Evolutionary conservation across 306 rosid species (phyloP).

Genomic region (Cicer arietinum): DNA sequence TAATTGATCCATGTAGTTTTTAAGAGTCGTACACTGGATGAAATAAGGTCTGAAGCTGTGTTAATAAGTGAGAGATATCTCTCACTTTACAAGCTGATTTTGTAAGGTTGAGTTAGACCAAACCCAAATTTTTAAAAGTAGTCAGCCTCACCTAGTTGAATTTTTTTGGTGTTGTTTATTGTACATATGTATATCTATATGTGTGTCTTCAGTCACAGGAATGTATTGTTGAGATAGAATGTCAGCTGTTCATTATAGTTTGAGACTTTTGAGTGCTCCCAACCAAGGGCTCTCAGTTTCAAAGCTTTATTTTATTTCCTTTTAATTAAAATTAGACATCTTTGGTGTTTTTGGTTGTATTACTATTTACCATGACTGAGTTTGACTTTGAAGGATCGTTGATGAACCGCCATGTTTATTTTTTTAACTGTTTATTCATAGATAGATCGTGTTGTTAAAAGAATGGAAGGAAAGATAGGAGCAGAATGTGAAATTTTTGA

Average conservation of each 20-base stretch:
- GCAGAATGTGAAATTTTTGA: slow-evolving; percentile 61
- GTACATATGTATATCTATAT: not conserved
- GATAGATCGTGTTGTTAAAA: slow-evolving; percentile 70
- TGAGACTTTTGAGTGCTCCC: slow-evolving; percentile 27
- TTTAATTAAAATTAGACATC: not conserved
- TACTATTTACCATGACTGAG: not conserved
- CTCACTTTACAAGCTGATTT: too few species aligned
- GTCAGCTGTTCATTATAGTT: slow-evolving; percentile 19
- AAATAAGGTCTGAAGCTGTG: too few species aligned
- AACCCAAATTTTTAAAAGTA: too few species aligned
- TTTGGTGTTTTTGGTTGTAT: not conserved
- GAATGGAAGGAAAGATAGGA: slow-evolving; percentile 61
- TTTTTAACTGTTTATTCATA: slow-evolving; percentile 48
- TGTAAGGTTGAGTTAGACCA: too few species aligned
- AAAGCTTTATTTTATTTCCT: not conserved
- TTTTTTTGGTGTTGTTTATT: not conserved
- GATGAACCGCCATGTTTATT: slow-evolving; percentile 15
- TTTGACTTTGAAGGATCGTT: slow-evolving; percentile 41
- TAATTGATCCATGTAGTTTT: not conserved
- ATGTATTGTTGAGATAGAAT: slow-evolving; percentile 32
- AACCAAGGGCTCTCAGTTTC: slow-evolving; percentile 16
- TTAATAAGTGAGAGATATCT: too few species aligned
- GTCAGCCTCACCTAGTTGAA: not conserved
- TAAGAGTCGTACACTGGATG: too few species aligned
- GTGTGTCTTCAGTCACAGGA: not conserved